Evolutionary conservation across 208 protist genomes (phyloP).

Genomic region (Phytomonas sp.): DNA sequence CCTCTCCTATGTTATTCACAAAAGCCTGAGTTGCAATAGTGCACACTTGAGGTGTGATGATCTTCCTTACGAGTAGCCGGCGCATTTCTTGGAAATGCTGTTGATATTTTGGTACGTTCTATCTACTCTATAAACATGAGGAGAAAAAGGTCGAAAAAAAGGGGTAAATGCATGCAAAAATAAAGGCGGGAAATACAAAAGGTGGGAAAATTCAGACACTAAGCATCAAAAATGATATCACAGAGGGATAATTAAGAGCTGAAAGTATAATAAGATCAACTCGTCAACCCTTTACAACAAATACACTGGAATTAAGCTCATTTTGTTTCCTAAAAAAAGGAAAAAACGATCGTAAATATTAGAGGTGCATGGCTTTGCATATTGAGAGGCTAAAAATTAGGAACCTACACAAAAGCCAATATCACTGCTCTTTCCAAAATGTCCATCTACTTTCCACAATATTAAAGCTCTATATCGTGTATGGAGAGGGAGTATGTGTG

Average conservation of each 20-base stretch:
- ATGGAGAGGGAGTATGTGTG: neutral
- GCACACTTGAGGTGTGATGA: slow-evolving; percentile 13
- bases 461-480: neutral
- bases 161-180: neutral
- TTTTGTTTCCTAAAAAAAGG: neutral
- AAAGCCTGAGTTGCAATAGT: slow-evolving; percentile 55
- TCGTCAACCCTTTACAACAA: neutral
- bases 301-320: neutral
- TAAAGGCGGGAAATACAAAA: slow-evolving; percentile 7
- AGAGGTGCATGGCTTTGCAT: neutral
- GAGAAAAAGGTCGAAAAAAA: slow-evolving; percentile 13
- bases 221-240: slow-evolving; percentile 3
- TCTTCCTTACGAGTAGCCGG: slow-evolving; percentile 10
- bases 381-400: slow-evolving; percentile 1
- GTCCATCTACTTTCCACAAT: neutral
- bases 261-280: neutral
- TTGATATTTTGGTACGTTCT: slow-evolving; percentile 1
- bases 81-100: slow-evolving; percentile 13
- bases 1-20: slow-evolving; percentile 46
- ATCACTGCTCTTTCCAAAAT: slow-evolving; percentile 3
- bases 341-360: slow-evolving; percentile 1
- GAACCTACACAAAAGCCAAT: slow-evolving; percentile 3
- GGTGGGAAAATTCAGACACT: neutral
- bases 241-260: slow-evolving; percentile 3
- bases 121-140: slow-evolving; percentile 4